These are phyloP conservation scores for Aquilaria malaccensis DNA, from an alignment of 345 rosid species.

Conservation along the genomic window DNA sequence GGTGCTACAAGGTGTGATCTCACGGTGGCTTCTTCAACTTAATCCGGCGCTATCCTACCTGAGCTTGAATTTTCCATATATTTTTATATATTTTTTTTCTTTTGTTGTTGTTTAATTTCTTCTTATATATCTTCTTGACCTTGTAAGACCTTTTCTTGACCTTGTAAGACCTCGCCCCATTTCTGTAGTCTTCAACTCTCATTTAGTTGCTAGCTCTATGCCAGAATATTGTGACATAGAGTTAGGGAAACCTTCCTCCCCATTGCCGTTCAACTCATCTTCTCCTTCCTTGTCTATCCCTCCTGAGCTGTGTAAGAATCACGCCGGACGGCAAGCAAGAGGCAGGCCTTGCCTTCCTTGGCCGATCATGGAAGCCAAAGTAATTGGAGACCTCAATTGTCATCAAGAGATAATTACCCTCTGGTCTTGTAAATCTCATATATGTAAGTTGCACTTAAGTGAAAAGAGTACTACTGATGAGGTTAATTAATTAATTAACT, in stretches of 20 bases:
- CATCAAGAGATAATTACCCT: too few species aligned
- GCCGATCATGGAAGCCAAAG: too few species aligned
- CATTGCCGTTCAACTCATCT: constrained; percentile 41
- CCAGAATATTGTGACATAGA: constrained; percentile 13
- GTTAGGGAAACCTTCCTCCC: constrained; percentile 7
- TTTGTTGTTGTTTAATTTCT: background rate
- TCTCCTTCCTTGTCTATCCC: constrained; percentile 96
- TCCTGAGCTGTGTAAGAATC: constrained; percentile 61
- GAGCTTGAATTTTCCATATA: constrained; percentile 43
- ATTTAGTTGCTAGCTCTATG: background rate
- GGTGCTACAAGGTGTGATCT: constrained; percentile 4
- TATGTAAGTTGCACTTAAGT: too few species aligned
- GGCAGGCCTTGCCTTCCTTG: too few species aligned
- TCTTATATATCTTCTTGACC: constrained; percentile 69
- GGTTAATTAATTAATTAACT: too few species aligned
- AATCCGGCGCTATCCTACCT: constrained; percentile 73
- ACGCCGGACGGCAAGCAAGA: too few species aligned
- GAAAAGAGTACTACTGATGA: background rate
- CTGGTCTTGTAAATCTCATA: too few species aligned
- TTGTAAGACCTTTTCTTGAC: constrained; percentile 99
- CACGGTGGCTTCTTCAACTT: constrained; percentile 15
- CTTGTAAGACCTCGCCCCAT: constrained; percentile 69
- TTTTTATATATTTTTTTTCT: background rate
- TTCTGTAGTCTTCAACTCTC: background rate
- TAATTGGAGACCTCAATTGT: too few species aligned